A percentile compares a stretch with the other conserved stretches of the same genome.
Conservation (phyloP, 345 rosid species). For the Eucalyptus viminalis region DNA sequence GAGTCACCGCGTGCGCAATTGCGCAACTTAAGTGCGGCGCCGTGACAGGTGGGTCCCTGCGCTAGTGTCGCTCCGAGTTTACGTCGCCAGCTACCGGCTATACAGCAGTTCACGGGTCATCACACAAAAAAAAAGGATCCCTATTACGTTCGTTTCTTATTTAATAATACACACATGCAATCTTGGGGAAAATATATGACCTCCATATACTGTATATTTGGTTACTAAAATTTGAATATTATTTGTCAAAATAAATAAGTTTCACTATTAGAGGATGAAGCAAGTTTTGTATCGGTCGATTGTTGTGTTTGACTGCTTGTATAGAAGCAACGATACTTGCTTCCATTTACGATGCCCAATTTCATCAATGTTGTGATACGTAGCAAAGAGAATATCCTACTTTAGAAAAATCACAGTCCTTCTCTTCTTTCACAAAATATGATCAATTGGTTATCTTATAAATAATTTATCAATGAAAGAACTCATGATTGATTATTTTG, state of each 20-base stretch:
- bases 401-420: not conserved
- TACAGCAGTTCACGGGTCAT: no score
- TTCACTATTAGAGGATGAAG: not conserved
- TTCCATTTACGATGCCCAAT: not conserved
- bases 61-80: no score
- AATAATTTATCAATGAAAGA: not conserved
- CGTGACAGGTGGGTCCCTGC: no score
- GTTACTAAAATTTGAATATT: not conserved
- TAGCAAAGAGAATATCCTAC: not conserved
- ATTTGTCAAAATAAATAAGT: not conserved
- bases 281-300: not conserved
- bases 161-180: not conserved
- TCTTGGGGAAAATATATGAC: not conserved
- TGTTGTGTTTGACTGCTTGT: not conserved
- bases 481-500: not conserved
- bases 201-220: not conserved
- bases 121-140: not conserved
- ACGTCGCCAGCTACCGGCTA: fast-evolving
- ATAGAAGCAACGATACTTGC: not conserved
- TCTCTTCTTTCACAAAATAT: not conserved
- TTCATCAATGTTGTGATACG: not conserved
- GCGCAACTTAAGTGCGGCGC: no score
- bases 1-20: no score
- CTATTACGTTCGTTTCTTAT: not conserved
- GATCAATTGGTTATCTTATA: not conserved